Conservation (phyloP, 345 rosid species). For the Eucalyptus pauciflora region DNA sequence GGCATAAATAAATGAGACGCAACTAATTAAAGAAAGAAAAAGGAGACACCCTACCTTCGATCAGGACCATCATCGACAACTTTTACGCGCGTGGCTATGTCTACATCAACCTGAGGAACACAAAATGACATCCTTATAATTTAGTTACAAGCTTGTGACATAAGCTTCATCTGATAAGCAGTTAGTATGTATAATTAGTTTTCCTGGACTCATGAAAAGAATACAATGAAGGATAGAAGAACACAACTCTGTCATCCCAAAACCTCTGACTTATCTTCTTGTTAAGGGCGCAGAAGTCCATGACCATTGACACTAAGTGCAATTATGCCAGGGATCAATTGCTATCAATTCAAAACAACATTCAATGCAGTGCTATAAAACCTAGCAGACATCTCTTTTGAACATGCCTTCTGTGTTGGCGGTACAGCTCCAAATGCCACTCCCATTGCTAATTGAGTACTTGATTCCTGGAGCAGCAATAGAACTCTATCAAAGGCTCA, state of each 20-base stretch:
- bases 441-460: constrained; percentile 96
- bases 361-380: background rate
- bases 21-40: background rate
- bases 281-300: background rate
- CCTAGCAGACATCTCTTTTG: background rate
- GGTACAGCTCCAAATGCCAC: constrained; percentile 82
- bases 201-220: background rate
- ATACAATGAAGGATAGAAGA: background rate
- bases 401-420: constrained; percentile 49
- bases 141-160: background rate
- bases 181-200: background rate
- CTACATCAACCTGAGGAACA: constrained; percentile 78
- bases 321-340: background rate
- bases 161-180: background rate
- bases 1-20: background rate
- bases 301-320: background rate
- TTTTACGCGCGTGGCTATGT: constrained; percentile 72
- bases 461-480: constrained; percentile 67
- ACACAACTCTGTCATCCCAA: background rate
- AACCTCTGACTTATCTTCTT: background rate
- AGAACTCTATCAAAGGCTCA: background rate
- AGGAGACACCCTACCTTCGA: constrained; percentile 48
- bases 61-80: constrained; percentile 65
- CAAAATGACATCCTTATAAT: background rate
- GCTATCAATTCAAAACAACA: background rate